These are phyloP conservation scores for Macrophomina tecta DNA, from an alignment of 2,329 filamentous ascomycete species.

Conservation along the genomic window DNA sequence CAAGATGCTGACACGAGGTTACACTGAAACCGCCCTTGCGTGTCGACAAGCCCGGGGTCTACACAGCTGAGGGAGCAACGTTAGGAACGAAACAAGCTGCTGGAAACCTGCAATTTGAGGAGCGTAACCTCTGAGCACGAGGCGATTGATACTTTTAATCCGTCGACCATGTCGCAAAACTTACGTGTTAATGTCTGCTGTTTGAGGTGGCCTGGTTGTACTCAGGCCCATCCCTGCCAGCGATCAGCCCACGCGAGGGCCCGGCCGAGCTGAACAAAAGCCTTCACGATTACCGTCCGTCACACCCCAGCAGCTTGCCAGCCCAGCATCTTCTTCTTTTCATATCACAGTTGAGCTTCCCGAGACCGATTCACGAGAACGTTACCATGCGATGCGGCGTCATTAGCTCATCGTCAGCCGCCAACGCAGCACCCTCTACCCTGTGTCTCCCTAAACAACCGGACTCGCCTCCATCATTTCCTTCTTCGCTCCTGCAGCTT, in stretches of 20 bases:
- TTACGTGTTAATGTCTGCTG: background rate
- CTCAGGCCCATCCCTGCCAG: background rate
- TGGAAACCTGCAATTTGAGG: background rate
- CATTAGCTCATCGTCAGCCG: background rate
- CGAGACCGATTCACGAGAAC: background rate
- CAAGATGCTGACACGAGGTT: slow-evolving; percentile 22
- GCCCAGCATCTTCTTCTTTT: background rate
- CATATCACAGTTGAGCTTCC: background rate
- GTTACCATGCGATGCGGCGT: slow-evolving; percentile 8
- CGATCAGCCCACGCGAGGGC: slow-evolving; percentile 22
- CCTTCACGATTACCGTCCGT: background rate
- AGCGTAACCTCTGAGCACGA: no score
- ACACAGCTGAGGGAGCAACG: background rate
- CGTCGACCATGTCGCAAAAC: no score
- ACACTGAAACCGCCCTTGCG: slow-evolving; percentile 14
- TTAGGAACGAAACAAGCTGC: background rate
- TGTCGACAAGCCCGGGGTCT: background rate
- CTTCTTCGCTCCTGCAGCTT: background rate
- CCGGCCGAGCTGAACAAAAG: background rate
- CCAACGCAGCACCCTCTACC: background rate
- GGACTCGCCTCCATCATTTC: background rate
- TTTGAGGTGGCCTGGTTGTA: background rate
- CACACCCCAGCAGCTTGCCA: slow-evolving; percentile 1
- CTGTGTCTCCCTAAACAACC: background rate
- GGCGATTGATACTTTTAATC: no score